Base-by-base conservation (phyloP, 495 filamentous ascomycete genomes). In the Copromyces sp. region DNA sequence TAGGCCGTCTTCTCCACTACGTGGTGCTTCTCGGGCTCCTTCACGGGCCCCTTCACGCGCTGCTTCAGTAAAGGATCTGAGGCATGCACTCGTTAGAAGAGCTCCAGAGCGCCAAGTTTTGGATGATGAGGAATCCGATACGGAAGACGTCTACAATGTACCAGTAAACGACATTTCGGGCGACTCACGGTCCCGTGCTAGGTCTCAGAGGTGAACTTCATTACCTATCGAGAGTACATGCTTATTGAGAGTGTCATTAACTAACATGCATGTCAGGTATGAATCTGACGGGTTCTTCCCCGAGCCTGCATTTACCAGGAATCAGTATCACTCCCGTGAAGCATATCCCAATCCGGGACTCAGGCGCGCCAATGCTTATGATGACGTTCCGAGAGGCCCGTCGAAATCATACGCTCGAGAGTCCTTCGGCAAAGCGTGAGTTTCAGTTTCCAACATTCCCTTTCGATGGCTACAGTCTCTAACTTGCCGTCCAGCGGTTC, bases 151-250 rank as follows among this genome's bases (percentile, higher is more conserved):
- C 77, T 78, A 45, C 35, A 37, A 37, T 65, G 71, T 11, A 72
- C 76, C 47, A 75, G 24, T 24, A 24, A 24, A 24, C 24, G 75
- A 74, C 65, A 65, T 77, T 47, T 79, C 80, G 45, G 80, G 81
- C 16, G 81, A 81, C 3, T 77, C 73, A 70, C 74, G 79, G 40
- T 74, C 80, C 42, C 80, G 78, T 59, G 79, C 79, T 35, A 75
- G 75, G 47, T 77, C 80, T 59, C 81, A 80, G 74, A 81, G 82
- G 83, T 84, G 81, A 39, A 39, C 12, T 35, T 40, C 4, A 59
- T 71, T 41, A 1, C 14, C n/a, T 39, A 17, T 20, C 75, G 35
- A 11, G 41, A 44, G 40, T 65, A 20, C 39, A 41, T 14, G 70
- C 32, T 11, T 41, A 9, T 20, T 11, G 9, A 32, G 24, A 29